Conservation (phyloP, 495 filamentous ascomycete genomes). For the Penicillium fimorum region DNA sequence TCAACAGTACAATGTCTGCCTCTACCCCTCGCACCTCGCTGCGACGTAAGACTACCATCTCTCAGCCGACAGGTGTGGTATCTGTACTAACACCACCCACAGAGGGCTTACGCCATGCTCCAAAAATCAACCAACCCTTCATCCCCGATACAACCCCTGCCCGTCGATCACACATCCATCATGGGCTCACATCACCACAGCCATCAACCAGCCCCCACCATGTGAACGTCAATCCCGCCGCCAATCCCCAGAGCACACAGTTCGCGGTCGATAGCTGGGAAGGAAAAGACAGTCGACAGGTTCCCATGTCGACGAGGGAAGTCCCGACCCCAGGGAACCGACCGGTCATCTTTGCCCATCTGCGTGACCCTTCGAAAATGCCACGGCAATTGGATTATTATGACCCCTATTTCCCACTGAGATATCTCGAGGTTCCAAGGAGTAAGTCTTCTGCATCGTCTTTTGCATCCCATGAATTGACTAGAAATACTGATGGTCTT, state of each 20-base stretch:
- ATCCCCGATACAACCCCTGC: constrained; percentile 45
- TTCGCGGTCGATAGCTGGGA: constrained; percentile 39
- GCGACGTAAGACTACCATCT: constrained; percentile 22
- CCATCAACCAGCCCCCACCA: constrained; percentile 26
- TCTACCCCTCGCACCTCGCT: constrained; percentile 30
- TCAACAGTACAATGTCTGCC: constrained; percentile 23
- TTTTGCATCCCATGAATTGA: neutral
- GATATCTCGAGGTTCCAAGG: constrained; percentile 41
- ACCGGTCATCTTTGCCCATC: constrained; percentile 34
- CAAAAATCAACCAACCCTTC: constrained; percentile 48
- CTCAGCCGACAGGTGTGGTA: neutral
- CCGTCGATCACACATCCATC: constrained; percentile 38
- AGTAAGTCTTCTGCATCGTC: constrained; percentile 39
- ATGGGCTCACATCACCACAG: constrained; percentile 37
- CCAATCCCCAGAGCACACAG: constrained; percentile 31
- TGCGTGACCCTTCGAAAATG: constrained; percentile 30
- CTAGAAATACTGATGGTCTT: constrained; percentile 4
- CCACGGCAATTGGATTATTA: constrained; percentile 42
- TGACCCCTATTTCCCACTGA: constrained; percentile 44
- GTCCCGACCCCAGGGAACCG: constrained; percentile 46
- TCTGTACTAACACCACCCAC: constrained; percentile 19
- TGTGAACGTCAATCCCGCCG: constrained; percentile 31
- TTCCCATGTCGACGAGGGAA: constrained; percentile 45
- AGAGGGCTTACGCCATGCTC: constrained; percentile 50
- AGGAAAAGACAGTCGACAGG: constrained; percentile 35